Conservation (phyloP, 1,139 yeast genomes). For the Suhomyces guaymorum region DNA sequence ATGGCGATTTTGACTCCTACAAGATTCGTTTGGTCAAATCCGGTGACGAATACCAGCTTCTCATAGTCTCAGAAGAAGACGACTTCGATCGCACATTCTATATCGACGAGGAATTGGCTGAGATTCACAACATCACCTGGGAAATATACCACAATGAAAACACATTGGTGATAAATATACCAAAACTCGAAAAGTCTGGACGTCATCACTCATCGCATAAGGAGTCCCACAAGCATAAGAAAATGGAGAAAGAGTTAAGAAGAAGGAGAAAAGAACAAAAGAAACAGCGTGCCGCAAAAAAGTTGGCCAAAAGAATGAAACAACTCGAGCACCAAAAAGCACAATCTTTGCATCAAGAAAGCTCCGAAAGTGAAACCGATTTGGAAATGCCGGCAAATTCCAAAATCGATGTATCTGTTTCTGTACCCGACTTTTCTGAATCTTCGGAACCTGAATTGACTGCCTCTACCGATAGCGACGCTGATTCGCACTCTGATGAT, state of each 20-base stretch:
- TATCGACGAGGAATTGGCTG: slow-evolving; percentile 34
- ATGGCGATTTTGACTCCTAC: slow-evolving; percentile 38
- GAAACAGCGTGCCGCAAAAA: slow-evolving; percentile 4
- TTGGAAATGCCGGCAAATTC: no score
- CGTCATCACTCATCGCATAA: not conserved
- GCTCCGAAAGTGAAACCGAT: no score
- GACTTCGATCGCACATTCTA: slow-evolving; percentile 34
- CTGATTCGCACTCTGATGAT: slow-evolving; percentile 3
- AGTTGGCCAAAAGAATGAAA: slow-evolving; percentile 3
- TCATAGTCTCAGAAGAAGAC: slow-evolving; percentile 27
- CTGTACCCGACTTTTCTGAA: slow-evolving; percentile 1
- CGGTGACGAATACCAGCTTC: slow-evolving; percentile 9
- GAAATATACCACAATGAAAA: slow-evolving; percentile 31
- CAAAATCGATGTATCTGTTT: no score
- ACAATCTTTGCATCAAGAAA: no score
- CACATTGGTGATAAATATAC: slow-evolving; percentile 40
- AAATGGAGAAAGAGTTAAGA: slow-evolving; percentile 7
- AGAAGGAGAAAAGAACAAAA: slow-evolving; percentile 4
- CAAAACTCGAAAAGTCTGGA: slow-evolving; percentile 26
- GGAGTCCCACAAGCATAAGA: slow-evolving; percentile 6
- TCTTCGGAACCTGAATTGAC: slow-evolving; percentile 4
- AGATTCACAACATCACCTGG: slow-evolving; percentile 36
- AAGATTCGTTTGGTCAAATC: slow-evolving; percentile 35
- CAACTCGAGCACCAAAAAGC: not conserved
- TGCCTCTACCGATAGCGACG: not conserved